Evolutionary conservation across 2,329 filamentous ascomycete genomes (phyloP).

Genomic region (Aspergillus brasiliensis): DNA sequence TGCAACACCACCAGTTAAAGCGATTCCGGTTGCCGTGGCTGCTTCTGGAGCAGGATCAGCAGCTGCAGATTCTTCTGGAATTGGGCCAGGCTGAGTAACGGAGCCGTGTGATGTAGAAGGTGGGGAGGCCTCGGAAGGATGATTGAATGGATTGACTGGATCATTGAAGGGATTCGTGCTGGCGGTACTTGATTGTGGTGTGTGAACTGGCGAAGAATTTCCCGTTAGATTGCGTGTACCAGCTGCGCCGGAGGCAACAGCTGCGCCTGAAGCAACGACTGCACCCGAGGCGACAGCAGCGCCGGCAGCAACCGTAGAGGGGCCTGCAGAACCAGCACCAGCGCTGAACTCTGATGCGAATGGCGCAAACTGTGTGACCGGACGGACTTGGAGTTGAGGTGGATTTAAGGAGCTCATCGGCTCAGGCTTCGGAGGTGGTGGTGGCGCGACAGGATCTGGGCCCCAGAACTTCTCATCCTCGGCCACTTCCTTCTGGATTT

Average conservation of each 20-base stretch:
- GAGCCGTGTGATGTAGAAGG: constrained; percentile 15
- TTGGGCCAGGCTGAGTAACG: constrained; percentile 10
- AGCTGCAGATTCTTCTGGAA: constrained; percentile 11
- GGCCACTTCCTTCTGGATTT: constrained; percentile 44
- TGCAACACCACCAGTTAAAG: constrained; percentile 45
- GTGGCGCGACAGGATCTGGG: constrained; percentile 29
- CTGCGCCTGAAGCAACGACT: constrained; percentile 20
- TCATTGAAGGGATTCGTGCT: constrained; percentile 52
- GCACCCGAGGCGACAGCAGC: constrained; percentile 21
- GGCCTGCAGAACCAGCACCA: constrained; percentile 32
- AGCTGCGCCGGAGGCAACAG: constrained; percentile 21
- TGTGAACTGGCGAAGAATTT: constrained; percentile 31
- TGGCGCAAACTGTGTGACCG: constrained; percentile 75
- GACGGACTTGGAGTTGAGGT: constrained; percentile 81
- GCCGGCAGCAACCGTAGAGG: constrained; percentile 20
- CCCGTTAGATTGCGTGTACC: constrained; percentile 38
- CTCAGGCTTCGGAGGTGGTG: constrained; percentile 41
- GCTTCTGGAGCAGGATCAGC: constrained; percentile 45
- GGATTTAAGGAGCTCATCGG: constrained; percentile 55
- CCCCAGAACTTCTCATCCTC: constrained; percentile 66
- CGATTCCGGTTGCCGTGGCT: constrained; percentile 33
- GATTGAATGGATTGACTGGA: constrained; percentile 71
- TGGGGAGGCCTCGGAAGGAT: constrained; percentile 55
- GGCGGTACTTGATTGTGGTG: constrained; percentile 45
- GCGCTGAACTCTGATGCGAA: constrained; percentile 59